Conservation (phyloP, 169 alveolate genomes). For the Plasmodium knowlesi region DNA sequence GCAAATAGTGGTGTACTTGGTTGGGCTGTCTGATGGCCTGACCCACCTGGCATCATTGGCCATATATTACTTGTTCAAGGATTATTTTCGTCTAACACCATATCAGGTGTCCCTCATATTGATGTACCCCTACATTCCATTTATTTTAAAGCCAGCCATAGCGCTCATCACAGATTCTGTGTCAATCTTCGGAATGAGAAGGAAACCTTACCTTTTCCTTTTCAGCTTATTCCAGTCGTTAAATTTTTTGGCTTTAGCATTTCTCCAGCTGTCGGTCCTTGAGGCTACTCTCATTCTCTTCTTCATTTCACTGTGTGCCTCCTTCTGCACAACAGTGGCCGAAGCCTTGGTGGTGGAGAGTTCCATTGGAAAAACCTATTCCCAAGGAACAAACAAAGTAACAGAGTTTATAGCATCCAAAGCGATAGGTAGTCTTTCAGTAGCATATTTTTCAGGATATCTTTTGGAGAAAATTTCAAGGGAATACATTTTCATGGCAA, state of each 20-base stretch:
- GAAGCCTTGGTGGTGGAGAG: conserved; percentile 88
- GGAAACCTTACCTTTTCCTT: conserved; percentile 88
- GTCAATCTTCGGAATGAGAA: conserved; percentile 85
- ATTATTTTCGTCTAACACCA: conserved; percentile 83
- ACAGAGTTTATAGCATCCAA: conserved; percentile 92
- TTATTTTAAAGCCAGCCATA: conserved; percentile 86
- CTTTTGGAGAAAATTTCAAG: conserved; percentile 89
- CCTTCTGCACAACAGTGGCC: conserved; percentile 90
- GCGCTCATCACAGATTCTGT: conserved; percentile 86
- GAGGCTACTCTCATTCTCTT: conserved; percentile 34
- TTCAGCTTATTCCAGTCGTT: conserved; percentile 84
- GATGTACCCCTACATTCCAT: conserved; percentile 90
- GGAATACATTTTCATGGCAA: conserved; percentile 88
- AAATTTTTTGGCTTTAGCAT: conserved; percentile 86
- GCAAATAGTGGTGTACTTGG: conserved; percentile 82
- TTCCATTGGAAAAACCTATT: conserved; percentile 59
- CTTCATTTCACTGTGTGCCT: conserved; percentile 31
- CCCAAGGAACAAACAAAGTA: conserved; percentile 86
- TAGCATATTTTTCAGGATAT: conserved; percentile 95
- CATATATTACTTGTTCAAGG: conserved; percentile 89
- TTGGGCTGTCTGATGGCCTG: conserved; percentile 92
- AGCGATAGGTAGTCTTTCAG: conserved; percentile 91
- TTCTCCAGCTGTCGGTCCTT: conserved; percentile 76
- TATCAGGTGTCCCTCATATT: conserved; percentile 85
- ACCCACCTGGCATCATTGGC: conserved; percentile 91